Evolutionary conservation across 306 rosid genomes (phyloP).

Genomic region (Benincasa hispida): DNA sequence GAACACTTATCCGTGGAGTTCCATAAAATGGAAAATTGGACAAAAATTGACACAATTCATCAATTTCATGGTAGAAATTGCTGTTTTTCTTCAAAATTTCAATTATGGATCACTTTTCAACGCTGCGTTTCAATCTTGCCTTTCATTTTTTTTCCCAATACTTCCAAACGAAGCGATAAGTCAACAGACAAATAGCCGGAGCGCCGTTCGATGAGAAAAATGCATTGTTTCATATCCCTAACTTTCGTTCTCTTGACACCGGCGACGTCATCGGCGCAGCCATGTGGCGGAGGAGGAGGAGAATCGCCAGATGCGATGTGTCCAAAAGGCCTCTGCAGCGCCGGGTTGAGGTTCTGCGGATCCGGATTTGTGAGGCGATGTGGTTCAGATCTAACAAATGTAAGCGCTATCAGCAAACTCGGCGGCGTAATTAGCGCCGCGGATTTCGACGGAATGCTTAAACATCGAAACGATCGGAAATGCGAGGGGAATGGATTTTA

Average conservation of each 20-base stretch:
- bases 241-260: background rate
- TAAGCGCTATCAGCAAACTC: background rate
- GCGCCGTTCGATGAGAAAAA: background rate
- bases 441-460: conserved; percentile 33
- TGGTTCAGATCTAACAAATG: background rate
- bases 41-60: background rate
- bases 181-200: background rate
- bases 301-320: background rate
- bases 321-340: background rate
- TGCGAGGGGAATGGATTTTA: conserved; percentile 38
- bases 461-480: conserved; percentile 17
- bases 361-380: background rate
- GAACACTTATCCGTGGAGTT: too few species aligned
- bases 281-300: background rate
- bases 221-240: background rate
- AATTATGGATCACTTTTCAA: background rate
- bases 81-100: background rate
- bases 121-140: background rate
- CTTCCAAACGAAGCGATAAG: background rate
- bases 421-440: conserved; percentile 16
- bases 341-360: background rate
- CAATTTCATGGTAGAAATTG: background rate
- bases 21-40: too few species aligned
- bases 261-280: background rate
- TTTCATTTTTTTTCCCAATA: background rate